Evolutionary conservation across 2,329 filamentous ascomycete species (phyloP), one percentile per base, ranked within the genome.

Genomic region (Fusarium sp.): DNA sequence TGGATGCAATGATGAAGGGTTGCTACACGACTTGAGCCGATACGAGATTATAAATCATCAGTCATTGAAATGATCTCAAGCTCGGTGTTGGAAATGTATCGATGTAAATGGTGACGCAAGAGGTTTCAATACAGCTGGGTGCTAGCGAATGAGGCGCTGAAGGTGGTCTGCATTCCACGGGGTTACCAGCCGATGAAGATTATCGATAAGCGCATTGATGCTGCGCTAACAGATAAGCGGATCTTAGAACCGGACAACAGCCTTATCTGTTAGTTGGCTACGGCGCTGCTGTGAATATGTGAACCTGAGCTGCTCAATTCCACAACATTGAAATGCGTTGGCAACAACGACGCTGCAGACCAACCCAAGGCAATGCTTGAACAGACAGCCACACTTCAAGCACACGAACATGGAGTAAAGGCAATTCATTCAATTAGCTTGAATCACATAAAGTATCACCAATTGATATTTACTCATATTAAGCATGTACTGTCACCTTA

Each of bases 171-270:
- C 49, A 52, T 42, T 42, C 32, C 22, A 12, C 14, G 2, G 10
- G 34, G 42, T 46, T 45, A 14, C 2, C 6, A 12, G 32, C 8
- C 9, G 2, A 24, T 7, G 14, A 5, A 6, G 8, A 5, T 16
- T 27, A 16, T 20, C 14, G 9, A 27, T 42, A 20, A 25, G 25
- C 5, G 8, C 7, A 1, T 3, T 2, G 32, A 2, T 52, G 11
- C 2, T 2, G 2, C 3, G 8, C 14, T 53, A 53, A 22, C 50
- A 27, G 50, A 27, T 27, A 52, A 4, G 11, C 1, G 4, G 7
- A 8, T 0, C 1, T 12, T 2, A 5, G 4, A 0, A 10, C 3
- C 0, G 1, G 0, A 6, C 0, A 12, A 3, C 1, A 1, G 3
- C 4, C 6, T 43, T 29, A 52, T 43, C 32, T 52, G 50, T 18